These are phyloP conservation scores for Penstemon davidsonii DNA, from an alignment of 257 asterid genomes.

Conservation along the genomic window DNA sequence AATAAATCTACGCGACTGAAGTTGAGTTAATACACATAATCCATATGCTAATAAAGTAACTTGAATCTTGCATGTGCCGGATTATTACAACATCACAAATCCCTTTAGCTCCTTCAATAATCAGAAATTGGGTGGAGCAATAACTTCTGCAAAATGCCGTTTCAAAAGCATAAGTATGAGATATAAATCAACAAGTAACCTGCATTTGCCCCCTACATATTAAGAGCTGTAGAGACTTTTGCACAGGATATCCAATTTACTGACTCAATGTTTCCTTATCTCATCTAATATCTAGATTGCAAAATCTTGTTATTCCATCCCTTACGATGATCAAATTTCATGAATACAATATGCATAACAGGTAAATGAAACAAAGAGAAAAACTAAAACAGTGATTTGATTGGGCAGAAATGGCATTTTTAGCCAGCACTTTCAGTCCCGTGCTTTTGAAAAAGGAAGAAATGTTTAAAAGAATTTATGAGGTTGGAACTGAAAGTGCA, in stretches of 20 bases:
- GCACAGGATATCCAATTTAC: neutral
- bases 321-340: no score
- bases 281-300: neutral
- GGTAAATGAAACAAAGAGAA: no score
- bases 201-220: neutral
- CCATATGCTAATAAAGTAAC: conserved; percentile 13
- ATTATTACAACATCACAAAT: conserved; percentile 2
- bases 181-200: neutral
- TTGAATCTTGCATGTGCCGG: conserved; percentile 10
- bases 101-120: conserved; percentile 21
- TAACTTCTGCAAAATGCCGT: conserved; percentile 36
- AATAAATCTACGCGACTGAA: conserved; percentile 11
- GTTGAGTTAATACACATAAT: conserved; percentile 18
- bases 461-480: neutral
- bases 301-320: neutral
- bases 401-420: neutral
- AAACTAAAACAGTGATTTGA: no score
- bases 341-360: no score
- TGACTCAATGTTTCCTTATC: neutral
- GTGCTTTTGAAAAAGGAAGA: neutral
- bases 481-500: neutral
- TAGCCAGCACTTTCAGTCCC: neutral
- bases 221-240: neutral
- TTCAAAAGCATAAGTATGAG: conserved; percentile 9
- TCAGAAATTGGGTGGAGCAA: conserved; percentile 17